Conservation (phyloP, 2,329 filamentous ascomycete genomes). For the Trichoderma sp. region DNA sequence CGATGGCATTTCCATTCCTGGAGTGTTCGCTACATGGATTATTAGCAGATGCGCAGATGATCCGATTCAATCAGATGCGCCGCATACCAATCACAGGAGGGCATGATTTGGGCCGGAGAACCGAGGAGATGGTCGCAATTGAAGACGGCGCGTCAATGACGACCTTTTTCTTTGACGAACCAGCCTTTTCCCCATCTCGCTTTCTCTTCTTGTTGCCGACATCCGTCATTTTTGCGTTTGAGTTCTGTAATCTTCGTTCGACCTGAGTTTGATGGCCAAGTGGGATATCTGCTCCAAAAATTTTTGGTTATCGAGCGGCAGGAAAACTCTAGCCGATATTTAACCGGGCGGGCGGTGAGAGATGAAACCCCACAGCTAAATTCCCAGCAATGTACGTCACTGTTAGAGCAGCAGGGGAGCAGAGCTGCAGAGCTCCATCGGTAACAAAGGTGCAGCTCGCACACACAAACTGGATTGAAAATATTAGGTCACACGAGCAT, state of each 20-base stretch:
- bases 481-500: constrained; percentile 10
- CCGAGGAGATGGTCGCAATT: constrained; percentile 45
- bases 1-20: constrained; percentile 37
- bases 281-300: constrained; percentile 29
- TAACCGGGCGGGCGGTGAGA: constrained; percentile 28
- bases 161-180: constrained; percentile 52
- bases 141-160: constrained; percentile 41
- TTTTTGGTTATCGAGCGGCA: constrained; percentile 29
- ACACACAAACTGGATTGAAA: constrained; percentile 6
- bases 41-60: constrained; percentile 22
- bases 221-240: constrained; percentile 36
- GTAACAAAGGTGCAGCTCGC: neutral
- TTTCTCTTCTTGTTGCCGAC: constrained; percentile 52
- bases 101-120: constrained; percentile 44
- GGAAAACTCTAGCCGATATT: constrained; percentile 27
- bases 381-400: constrained; percentile 15
- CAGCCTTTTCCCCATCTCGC: constrained; percentile 41
- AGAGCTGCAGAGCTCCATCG: constrained; percentile 18
- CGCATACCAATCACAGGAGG: constrained; percentile 53
- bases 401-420: neutral
- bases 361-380: neutral
- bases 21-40: constrained; percentile 32
- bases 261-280: constrained; percentile 5
- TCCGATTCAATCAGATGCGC: neutral
- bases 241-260: neutral